These are phyloP conservation scores for Sabuloglossum arenarium DNA, from an alignment of 495 filamentous ascomycete genomes.

Conservation along the genomic window DNA sequence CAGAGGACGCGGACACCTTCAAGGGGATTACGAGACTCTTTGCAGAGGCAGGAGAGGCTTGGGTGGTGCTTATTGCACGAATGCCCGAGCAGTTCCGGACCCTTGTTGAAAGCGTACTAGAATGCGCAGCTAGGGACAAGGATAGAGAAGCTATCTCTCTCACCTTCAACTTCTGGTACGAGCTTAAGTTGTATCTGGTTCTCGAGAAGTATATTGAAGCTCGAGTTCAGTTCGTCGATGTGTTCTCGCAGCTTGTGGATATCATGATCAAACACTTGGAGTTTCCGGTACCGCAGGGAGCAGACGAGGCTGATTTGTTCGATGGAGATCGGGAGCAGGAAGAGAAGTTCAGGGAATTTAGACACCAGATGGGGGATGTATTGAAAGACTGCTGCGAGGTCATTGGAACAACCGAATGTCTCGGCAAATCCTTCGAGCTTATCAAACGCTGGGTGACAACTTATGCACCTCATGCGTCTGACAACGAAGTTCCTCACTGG, in stretches of 20 bases:
- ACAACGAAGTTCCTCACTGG: constrained; percentile 77
- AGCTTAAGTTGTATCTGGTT: constrained; percentile 88
- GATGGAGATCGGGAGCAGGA: constrained; percentile 90
- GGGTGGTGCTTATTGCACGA: constrained; percentile 76
- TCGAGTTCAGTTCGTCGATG: constrained; percentile 46
- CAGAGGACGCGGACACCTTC: constrained; percentile 71
- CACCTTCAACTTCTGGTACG: constrained; percentile 96
- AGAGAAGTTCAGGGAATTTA: constrained; percentile 91
- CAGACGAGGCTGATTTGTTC: constrained; percentile 65
- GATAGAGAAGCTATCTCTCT: constrained; percentile 75
- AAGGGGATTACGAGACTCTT: constrained; percentile 79
- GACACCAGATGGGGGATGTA: constrained; percentile 93
- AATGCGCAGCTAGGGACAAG: constrained; percentile 70
- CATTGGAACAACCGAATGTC: constrained; percentile 75
- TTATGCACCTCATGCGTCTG: constrained; percentile 52
- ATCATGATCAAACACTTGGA: constrained; percentile 84
- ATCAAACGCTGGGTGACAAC: constrained; percentile 75
- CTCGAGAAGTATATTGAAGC: constrained; percentile 76
- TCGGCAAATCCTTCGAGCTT: constrained; percentile 62
- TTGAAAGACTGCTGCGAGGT: constrained; percentile 95
- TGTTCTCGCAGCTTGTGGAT: constrained; percentile 77
- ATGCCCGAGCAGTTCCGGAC: constrained; percentile 59
- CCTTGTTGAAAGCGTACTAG: constrained; percentile 77
- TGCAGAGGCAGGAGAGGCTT: constrained; percentile 82
- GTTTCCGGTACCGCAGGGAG: constrained; percentile 56